Evolutionary conservation across 1,284 basidiomycete genomes (phyloP).

Genomic region (Erythrobasidium hasegawianum): DNA sequence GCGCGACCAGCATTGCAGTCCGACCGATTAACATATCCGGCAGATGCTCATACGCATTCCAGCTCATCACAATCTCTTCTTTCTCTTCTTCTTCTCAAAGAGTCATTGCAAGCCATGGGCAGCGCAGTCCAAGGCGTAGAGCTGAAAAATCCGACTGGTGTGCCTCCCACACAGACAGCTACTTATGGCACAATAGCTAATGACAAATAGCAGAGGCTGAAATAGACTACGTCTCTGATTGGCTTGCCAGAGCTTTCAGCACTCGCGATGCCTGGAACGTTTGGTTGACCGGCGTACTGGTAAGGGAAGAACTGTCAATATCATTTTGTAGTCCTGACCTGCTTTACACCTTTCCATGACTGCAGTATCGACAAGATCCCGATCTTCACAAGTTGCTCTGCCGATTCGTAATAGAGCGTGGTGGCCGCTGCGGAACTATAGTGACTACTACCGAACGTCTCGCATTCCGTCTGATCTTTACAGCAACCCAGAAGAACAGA

Average conservation of each 20-base stretch:
- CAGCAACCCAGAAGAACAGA: not conserved
- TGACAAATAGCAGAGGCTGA: not conserved
- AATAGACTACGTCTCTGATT: slow-evolving; percentile 4
- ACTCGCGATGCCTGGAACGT: slow-evolving; percentile 4
- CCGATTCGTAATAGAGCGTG: slow-evolving; percentile 2
- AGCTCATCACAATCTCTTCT: not conserved
- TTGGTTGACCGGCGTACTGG: not conserved
- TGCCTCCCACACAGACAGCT: not conserved
- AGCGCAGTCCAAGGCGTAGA: not conserved
- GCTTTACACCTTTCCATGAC: not conserved
- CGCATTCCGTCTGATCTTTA: slow-evolving; percentile 6
- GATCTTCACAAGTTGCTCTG: not conserved
- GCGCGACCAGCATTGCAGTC: too few relatives aligned
- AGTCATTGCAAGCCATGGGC: too few relatives aligned
- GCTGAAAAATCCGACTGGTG: slow-evolving; percentile 3
- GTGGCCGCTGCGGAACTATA: not conserved
- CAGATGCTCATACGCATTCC: too few relatives aligned
- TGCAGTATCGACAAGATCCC: not conserved
- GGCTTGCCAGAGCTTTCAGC: slow-evolving; percentile 8
- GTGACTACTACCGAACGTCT: slow-evolving; percentile 4
- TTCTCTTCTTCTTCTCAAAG: not conserved
- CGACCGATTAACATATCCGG: too few relatives aligned
- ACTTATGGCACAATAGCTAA: too few relatives aligned
- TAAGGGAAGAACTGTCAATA: too few relatives aligned
- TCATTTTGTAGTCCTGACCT: too few relatives aligned